Evolutionary conservation across 1,284 basidiomycete genomes (phyloP), one percentile per base, ranked within the genome.

Genomic region (Tranzscheliella williamsii): DNA sequence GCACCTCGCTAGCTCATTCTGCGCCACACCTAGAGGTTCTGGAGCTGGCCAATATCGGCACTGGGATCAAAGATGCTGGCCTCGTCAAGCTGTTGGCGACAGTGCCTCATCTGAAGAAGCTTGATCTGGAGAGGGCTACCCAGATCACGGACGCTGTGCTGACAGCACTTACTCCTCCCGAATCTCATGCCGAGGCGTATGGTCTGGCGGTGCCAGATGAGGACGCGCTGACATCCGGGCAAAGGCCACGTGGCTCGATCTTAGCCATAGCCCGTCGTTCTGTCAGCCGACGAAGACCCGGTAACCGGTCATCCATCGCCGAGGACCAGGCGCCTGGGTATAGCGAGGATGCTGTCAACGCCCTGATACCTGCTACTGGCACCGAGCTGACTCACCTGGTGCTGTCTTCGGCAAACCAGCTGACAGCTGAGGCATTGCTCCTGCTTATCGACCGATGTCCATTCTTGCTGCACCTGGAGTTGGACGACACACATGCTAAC

Each of bases 61-160:
- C 48, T 17, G 44, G 26, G 17, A 13, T 54, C 26, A 83, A 82
- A 52, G 85, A 89, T 53, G 83, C 83, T 2, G 88, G 89, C 3
- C 78, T 95, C 8, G 79, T 89, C n/a, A 82, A 82, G 33, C 81
- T 95, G 16, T 78, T 95, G 27, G 78, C 79, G 34, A 88, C 87
- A 9, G 87, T 85, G 5, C 87, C 88, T 0, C 75, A 81, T 48
- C 85, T 96, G 38, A 81, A 85, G 41, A 85, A 84, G 42, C 78
- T 96, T 33, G 93, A 96, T 73, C 79, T 96, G 24, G 93, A 95
- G 74, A 87, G 89, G 54, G 89, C 89, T 3, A 79, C 79, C 13
- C 84, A 87, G 20, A 84, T 94, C 41, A 86, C 84, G 2, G 90
- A 95, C 76, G 80, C 80, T 1, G 83, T 91, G 13, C 75, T 95